Evolutionary conservation across 768 basidiomycete species (phyloP).

Genomic region (Mycena sanguinolenta): DNA sequence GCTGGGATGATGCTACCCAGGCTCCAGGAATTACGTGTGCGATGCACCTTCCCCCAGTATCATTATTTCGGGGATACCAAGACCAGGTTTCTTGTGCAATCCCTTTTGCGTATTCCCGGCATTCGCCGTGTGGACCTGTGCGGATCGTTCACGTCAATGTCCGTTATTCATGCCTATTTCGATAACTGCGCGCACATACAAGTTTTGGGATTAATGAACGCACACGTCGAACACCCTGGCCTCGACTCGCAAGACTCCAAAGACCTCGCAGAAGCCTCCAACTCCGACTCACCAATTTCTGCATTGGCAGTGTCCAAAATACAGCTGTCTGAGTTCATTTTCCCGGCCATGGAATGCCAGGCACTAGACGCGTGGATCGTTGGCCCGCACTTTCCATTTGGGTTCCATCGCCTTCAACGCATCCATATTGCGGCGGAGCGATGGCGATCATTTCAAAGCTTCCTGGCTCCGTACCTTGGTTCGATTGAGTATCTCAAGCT

Average conservation of each 20-base stretch:
- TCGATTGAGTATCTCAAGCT: slow-evolving; percentile 7
- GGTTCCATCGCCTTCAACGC: background rate
- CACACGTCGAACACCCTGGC: background rate
- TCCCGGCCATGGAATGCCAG: background rate
- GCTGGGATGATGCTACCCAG: background rate
- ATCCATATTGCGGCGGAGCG: background rate
- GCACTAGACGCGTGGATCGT: background rate
- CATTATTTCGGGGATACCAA: background rate
- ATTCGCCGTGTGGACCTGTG: background rate
- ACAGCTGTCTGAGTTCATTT: background rate
- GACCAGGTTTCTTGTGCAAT: background rate
- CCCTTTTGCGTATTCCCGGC: background rate
- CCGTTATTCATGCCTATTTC: background rate
- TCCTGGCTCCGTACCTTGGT: background rate
- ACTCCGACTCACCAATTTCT: background rate
- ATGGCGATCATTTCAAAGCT: background rate
- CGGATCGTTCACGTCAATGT: background rate
- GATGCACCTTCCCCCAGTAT: slow-evolving; percentile 1
- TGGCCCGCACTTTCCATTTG: background rate
- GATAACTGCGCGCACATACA: background rate
- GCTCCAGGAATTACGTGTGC: background rate
- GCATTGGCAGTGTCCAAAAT: background rate
- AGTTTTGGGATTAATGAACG: background rate
- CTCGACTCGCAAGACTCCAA: too few relatives aligned
- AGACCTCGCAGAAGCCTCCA: background rate